Base-by-base conservation (phyloP, 2,329 filamentous ascomycete genomes). In the Cladorrhinum sp. region DNA sequence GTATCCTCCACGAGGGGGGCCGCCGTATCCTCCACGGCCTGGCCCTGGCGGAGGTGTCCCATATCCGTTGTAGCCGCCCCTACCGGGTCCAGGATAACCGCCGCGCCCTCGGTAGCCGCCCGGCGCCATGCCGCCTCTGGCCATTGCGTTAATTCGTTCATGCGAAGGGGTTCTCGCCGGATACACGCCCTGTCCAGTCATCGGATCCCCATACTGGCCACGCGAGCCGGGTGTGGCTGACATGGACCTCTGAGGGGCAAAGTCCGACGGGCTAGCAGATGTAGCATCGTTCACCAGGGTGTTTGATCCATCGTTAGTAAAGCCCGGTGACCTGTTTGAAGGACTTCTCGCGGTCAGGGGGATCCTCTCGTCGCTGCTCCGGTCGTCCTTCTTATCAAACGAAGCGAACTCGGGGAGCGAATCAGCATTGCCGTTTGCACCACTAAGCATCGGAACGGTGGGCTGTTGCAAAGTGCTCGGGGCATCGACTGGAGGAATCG, bases 271-370 rank as follows among this genome's bases (percentile, higher is more conserved):
- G 33, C 56, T 71, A 57, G 42, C 64, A 64, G 21, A 42, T 46
- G 21, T 46, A 46, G 61, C 74, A 58, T 70, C 73, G 51, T 71
- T 72, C 26, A 75, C 76, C 20, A 73, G 72, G 61, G 68, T 73
- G 20, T 57, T 58, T 6, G 71, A 72, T 59, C 75, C 69, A 57
- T 80, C 79, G 57, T 75, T 74, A 68, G 68, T 71, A 64, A 71
- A 72, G 64, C 77, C 82, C 20, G 79, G 80, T 2, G 82, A 84
- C 66, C 79, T 78, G 42, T 87, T 80, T 18, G 83, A 84, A 2
- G 86, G 85, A 58, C 85, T 87, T 55, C 82, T 79, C 7, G 84
- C 79, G 18, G 90, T 93, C 61, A 92, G 76, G 0, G 90, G 90
- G 16, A 89, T 83, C 59, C 83, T 83, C 72, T 92, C 90, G 66